Base-by-base conservation (phyloP, 2,329 filamentous ascomycete genomes). In the Diaporthe nobilis region DNA sequence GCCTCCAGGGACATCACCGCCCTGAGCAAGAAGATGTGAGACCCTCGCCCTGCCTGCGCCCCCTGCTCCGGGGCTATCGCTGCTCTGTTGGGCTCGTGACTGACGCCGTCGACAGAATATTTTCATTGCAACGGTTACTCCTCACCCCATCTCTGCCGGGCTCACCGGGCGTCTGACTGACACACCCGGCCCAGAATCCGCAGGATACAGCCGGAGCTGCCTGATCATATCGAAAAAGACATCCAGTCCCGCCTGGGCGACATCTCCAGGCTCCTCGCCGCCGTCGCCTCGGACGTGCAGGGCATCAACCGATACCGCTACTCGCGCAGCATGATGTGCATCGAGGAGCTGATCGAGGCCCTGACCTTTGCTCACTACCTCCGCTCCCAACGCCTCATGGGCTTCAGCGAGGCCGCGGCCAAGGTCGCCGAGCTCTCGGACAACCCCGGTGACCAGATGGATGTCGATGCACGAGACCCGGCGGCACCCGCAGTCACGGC, bases 331-430 rank as follows among this genome's bases (percentile, higher is more conserved):
- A 92, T 98, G 78, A 94, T 93, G 31, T 96, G 95, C 67, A 92
- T 98, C 71, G 97, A 99, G 85, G 97, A 99, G 85, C 97, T 95
- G 81, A 94, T 98, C 83, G 97, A 99, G 86, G 96, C 96, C 0
- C 87, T 97, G 39, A 94, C 94, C 0, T 98, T 99, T 83, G 89
- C 93, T 76, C 92, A 98, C 84, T 99, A 99, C 85, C 90, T 99
- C 47, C 89, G 91, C 63, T 92, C 91, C 2, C 95, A 98, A 82
- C 89, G 86, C 0, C 88, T 98, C 65, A 92, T 98, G 79, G 90
- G 92, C 0, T 90, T 90, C 13, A 87, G 90, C 0, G 90, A 94
- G 73, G 89, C 94, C 0, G 84, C 87, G 42, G 84, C 81, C 0
- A 84, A 86, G 3, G 83, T 92, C 10, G 87, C 86, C 0, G 77